Percentiles rank a stretch among this genome's conserved stretches.
Evolutionary conservation across 257 asterid genomes (phyloP).

Genomic region (Mitragyna speciosa): DNA sequence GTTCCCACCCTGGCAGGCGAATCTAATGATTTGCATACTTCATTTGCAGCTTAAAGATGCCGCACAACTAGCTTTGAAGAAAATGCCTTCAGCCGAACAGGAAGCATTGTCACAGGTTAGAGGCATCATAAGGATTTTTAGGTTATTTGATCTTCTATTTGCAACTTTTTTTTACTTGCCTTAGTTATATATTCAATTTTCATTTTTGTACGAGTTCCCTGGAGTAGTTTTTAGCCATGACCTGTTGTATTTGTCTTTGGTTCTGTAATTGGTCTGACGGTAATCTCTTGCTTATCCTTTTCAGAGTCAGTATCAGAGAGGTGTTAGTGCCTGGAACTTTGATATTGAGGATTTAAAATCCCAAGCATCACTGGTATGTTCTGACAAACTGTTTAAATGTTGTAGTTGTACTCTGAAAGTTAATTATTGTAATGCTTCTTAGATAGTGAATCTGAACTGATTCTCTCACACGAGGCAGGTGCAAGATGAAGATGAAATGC

Average conservation of each 20-base stretch:
- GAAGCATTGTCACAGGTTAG: constrained; percentile 97
- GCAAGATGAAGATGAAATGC: constrained; percentile 77
- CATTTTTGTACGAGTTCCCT: neutral
- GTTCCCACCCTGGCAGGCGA: no score
- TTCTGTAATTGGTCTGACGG: neutral
- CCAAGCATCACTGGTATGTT: constrained; percentile 90
- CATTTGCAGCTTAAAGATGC: constrained; percentile 82
- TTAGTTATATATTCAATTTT: neutral
- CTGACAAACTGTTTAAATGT: neutral
- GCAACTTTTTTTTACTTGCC: neutral
- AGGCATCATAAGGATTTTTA: constrained; percentile 10
- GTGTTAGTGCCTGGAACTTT: constrained; percentile 99
- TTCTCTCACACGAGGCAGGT: constrained; percentile 51
- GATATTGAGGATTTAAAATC: constrained; percentile 90
- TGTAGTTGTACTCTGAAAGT: neutral
- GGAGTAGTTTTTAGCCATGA: neutral
- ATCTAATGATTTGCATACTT: constrained; percentile 22
- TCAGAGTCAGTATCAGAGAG: constrained; percentile 98
- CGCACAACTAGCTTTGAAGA: constrained; percentile 92
- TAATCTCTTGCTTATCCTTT: constrained; percentile 23
- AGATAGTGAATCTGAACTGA: constrained; percentile 24
- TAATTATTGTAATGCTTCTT: neutral
- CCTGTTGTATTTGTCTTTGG: neutral
- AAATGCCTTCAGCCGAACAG: constrained; percentile 87
- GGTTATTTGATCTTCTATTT: neutral